These are phyloP conservation scores for Saccharomyces kudriavzevii DNA, from an alignment of 805 yeast genomes.

Conservation along the genomic window DNA sequence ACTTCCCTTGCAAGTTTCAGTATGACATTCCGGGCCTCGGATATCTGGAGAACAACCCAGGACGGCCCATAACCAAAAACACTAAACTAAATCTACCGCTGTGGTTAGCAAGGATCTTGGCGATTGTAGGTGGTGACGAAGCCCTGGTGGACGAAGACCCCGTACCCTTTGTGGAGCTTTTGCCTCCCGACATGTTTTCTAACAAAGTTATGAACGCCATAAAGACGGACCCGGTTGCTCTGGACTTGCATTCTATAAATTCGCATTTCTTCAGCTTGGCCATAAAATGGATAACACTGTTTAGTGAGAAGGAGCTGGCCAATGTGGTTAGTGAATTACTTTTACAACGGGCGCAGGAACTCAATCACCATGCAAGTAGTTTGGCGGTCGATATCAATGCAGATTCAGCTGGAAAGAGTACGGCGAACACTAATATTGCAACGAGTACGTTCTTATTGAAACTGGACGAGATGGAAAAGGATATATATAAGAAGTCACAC, in stretches of 20 bases:
- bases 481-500: conserved; percentile 45
- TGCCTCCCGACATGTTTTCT: conserved; percentile 64
- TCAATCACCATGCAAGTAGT: conserved; percentile 55
- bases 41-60: conserved; percentile 71
- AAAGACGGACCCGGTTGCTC: conserved; percentile 55
- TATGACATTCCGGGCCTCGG: conserved; percentile 82
- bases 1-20: conserved; percentile 72
- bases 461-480: conserved; percentile 71
- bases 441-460: conserved; percentile 43
- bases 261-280: conserved; percentile 64
- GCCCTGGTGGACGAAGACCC: conserved; percentile 28
- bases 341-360: conserved; percentile 56
- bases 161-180: conserved; percentile 53
- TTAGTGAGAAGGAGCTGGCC: conserved; percentile 55
- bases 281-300: conserved; percentile 69
- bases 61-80: conserved; percentile 43
- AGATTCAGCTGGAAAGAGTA: conserved; percentile 31
- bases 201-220: conserved; percentile 70
- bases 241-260: conserved; percentile 60
- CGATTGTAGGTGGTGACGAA: conserved; percentile 35
- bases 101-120: conserved; percentile 81
- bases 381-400: conserved; percentile 9
- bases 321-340: conserved; percentile 45
- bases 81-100: conserved; percentile 72
- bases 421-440: conserved; percentile 16